Evolutionary conservation across 352 stramenopile species (phyloP), one percentile per base, ranked within the genome.

Genomic region (Pythium biforme): DNA sequence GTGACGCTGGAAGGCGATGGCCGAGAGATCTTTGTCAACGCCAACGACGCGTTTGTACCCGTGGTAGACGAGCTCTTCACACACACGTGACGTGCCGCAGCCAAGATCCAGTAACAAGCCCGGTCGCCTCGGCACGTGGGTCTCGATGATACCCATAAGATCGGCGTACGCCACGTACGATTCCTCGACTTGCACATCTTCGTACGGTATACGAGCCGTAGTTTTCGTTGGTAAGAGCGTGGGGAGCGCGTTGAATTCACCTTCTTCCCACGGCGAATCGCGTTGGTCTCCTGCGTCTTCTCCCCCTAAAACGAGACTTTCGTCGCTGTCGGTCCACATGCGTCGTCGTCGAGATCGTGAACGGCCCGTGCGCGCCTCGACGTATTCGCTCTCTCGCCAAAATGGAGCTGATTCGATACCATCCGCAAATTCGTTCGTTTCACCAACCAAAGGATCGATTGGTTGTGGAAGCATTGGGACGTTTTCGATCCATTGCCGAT

Each of bases 71-170:
- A 79, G 26, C 37, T 79, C 64, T 27, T 53, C 50, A 25, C 71
- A 68, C n/a, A 78, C n/a, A 0, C 45, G 50, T 8, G 71, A 78
- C 2, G 68, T 73, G 0, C 71, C 71, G 50, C 71, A 78, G 1
- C 71, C 72, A 23, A 76, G 33, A 57, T 79, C 68, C 12, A 79
- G 12, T 25, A 71, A 52, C 23, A 67, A 15, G 1, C 58, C 52
- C 1, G 22, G 19, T 4, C 59, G 59, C 5, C 41, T 29, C 10
- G 31, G 56, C 14, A 49, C 52, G 54, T 57, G 48, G 11, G 5
- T 14, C 0, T 70, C 43, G 7, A 71, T 65, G 11, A 61, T 78
- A 4, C 75, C 72, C 1, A 53, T 65, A 3, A 74, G 66, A 2
- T 78, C 79, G 17, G 45, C 53, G 3, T 59, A 85, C 3, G 45